Evolutionary conservation across 306 rosid species (phyloP).

Genomic region (Vicia villosa): DNA sequence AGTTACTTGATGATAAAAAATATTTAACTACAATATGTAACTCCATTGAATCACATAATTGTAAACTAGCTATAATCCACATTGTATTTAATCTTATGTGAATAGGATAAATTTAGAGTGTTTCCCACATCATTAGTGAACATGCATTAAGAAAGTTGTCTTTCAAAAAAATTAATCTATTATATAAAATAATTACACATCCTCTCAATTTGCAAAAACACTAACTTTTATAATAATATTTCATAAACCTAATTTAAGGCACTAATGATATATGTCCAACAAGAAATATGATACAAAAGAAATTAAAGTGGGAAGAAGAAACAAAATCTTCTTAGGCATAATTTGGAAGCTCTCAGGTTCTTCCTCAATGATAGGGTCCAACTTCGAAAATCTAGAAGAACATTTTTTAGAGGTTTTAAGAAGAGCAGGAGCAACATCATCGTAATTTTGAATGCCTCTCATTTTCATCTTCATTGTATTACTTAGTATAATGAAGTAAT

Average conservation of each 20-base stretch:
- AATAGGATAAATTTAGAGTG: too few relatives aligned
- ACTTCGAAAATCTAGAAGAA: slow-evolving; percentile 37
- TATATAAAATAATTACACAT: background rate
- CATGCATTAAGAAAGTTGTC: too few relatives aligned
- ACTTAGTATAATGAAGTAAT: background rate
- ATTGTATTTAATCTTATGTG: too few relatives aligned
- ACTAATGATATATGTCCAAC: slow-evolving; percentile 41
- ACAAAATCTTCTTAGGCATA: slow-evolving; percentile 48
- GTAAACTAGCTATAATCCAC: too few relatives aligned
- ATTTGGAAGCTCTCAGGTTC: slow-evolving; percentile 21
- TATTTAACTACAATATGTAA: too few relatives aligned
- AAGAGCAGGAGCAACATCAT: slow-evolving; percentile 65
- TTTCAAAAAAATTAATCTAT: too few relatives aligned
- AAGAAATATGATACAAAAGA: slow-evolving; percentile 54
- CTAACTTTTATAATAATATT: background rate
- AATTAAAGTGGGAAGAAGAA: slow-evolving; percentile 54
- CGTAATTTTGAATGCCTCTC: slow-evolving; percentile 42
- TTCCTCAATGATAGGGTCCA: slow-evolving; percentile 77
- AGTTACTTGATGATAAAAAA: too few relatives aligned
- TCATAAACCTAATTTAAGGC: background rate
- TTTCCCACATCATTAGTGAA: too few relatives aligned
- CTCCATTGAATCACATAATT: too few relatives aligned
- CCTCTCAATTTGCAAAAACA: slow-evolving; percentile 25
- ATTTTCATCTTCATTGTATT: slow-evolving; percentile 35
- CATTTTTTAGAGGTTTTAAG: slow-evolving; percentile 41